Percentiles rank a stretch among this genome's conserved stretches.
These are phyloP conservation scores for Neurospora sp. DNA, from an alignment of 495 filamentous ascomycete species.

Conservation along the genomic window DNA sequence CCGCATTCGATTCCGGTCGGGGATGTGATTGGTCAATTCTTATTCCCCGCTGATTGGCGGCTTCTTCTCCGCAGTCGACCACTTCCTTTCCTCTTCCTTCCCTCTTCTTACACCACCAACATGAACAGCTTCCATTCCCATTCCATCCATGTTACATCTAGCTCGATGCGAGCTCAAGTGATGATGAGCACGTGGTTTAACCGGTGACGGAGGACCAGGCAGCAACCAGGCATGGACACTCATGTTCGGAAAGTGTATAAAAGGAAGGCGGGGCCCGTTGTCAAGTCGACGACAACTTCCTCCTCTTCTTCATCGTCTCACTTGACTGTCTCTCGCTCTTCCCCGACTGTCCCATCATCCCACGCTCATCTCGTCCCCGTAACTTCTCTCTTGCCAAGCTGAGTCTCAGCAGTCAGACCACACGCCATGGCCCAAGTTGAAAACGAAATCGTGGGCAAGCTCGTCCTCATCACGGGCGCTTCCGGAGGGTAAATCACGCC, in stretches of 20 bases:
- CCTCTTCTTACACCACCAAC: neutral
- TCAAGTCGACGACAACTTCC: neutral
- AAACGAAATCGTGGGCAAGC: slow-evolving; percentile 46
- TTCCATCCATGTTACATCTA: neutral
- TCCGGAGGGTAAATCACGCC: slow-evolving; percentile 48
- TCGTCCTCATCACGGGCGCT: slow-evolving; percentile 56
- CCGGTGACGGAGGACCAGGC: neutral
- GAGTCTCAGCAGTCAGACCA: neutral
- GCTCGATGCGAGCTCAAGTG: neutral
- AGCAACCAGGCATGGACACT: neutral
- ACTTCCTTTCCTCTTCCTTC: neutral
- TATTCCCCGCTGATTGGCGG: neutral
- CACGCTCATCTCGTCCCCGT: neutral
- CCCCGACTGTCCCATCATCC: neutral
- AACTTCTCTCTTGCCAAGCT: neutral
- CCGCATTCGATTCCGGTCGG: neutral
- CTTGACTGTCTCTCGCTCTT: neutral
- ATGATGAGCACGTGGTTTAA: neutral
- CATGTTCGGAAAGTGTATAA: neutral
- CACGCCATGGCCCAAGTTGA: slow-evolving; percentile 20
- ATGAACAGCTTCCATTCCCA: neutral
- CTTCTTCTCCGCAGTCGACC: neutral
- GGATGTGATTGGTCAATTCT: neutral
- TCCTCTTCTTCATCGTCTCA: neutral
- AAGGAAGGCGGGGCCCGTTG: neutral